These are phyloP conservation scores for Neurospora intermedia DNA, from an alignment of 495 filamentous ascomycete genomes.

Conservation along the genomic window DNA sequence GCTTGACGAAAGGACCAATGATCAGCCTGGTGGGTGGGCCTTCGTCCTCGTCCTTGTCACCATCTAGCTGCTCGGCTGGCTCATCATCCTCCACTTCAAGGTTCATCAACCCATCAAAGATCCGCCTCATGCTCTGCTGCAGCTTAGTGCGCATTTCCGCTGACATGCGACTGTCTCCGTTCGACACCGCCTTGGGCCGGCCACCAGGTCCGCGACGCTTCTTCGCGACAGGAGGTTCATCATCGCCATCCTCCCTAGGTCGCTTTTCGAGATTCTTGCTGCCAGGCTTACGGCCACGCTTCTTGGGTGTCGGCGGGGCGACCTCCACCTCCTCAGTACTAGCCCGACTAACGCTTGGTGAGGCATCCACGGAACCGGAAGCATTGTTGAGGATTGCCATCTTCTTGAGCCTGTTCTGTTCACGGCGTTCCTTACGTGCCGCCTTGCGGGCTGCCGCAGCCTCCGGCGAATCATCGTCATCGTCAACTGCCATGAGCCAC, in stretches of 20 bases:
- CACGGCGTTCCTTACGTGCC: constrained; percentile 72
- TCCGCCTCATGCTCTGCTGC: constrained; percentile 60
- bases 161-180: constrained; percentile 19
- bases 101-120: constrained; percentile 69
- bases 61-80: constrained; percentile 19
- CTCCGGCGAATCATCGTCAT: constrained; percentile 89
- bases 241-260: constrained; percentile 75
- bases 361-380: constrained; percentile 45
- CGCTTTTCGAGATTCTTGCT: constrained; percentile 61
- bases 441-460: constrained; percentile 83
- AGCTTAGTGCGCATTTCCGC: constrained; percentile 49
- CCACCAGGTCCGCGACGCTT: constrained; percentile 58
- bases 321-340: constrained; percentile 57
- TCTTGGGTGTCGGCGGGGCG: constrained; percentile 38
- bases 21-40: constrained; percentile 53
- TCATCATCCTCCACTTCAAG: constrained; percentile 60
- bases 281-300: constrained; percentile 70
- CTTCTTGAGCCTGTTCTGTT: constrained; percentile 58
- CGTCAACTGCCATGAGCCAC: constrained; percentile 87
- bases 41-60: constrained; percentile 23
- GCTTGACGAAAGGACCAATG: constrained; percentile 88
- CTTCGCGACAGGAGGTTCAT: constrained; percentile 71
- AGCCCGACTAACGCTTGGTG: constrained; percentile 64
- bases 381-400: constrained; percentile 30
- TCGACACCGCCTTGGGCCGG: constrained; percentile 44